These are phyloP conservation scores for Metschnikowia sp. DNA, from an alignment of 805 yeast species.

Conservation along the genomic window DNA sequence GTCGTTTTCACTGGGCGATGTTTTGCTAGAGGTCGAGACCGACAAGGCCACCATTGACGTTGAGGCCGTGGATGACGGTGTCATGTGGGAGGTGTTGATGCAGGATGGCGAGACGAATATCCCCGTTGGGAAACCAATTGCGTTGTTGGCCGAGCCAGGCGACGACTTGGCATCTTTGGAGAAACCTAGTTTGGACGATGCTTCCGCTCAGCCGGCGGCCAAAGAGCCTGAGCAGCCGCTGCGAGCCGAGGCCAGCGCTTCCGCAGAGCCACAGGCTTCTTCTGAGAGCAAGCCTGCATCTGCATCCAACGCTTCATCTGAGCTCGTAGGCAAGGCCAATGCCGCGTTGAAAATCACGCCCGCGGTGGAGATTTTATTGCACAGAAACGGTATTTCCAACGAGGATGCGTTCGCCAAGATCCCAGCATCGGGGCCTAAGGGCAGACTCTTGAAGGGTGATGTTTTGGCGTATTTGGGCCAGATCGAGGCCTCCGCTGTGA, in stretches of 20 bases:
- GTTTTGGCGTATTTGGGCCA: conserved; percentile 79
- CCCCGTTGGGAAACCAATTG: conserved; percentile 87
- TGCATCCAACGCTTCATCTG: conserved; percentile 7
- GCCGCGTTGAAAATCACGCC: conserved; percentile 70
- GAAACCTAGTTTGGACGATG: conserved; percentile 45
- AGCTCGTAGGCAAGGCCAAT: conserved; percentile 47
- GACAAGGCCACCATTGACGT: conserved; percentile 83
- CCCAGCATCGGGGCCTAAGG: conserved; percentile 84
- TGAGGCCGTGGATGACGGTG: conserved; percentile 90
- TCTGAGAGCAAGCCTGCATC: conserved; percentile 1
- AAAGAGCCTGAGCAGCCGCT: conserved; percentile 3
- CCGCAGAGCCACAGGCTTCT: conserved; percentile 9
- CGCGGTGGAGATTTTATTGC: conserved; percentile 67
- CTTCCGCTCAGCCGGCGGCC: conserved; percentile 10
- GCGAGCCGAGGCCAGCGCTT: conserved; percentile 2
- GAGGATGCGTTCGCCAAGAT: conserved; percentile 72
- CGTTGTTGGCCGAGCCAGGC: conserved; percentile 80
- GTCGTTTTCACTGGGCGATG: conserved; percentile 76
- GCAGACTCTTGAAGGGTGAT: conserved; percentile 87
- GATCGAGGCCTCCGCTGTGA: conserved; percentile 55
- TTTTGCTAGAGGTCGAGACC: conserved; percentile 76
- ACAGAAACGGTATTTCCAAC: conserved; percentile 55
- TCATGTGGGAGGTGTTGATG: conserved; percentile 69
- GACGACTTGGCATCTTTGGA: conserved; percentile 72
- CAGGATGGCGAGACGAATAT: conserved; percentile 76